These are phyloP conservation scores for Dichomitus squalens DNA, from an alignment of 1,284 basidiomycete genomes.

Conservation along the genomic window DNA sequence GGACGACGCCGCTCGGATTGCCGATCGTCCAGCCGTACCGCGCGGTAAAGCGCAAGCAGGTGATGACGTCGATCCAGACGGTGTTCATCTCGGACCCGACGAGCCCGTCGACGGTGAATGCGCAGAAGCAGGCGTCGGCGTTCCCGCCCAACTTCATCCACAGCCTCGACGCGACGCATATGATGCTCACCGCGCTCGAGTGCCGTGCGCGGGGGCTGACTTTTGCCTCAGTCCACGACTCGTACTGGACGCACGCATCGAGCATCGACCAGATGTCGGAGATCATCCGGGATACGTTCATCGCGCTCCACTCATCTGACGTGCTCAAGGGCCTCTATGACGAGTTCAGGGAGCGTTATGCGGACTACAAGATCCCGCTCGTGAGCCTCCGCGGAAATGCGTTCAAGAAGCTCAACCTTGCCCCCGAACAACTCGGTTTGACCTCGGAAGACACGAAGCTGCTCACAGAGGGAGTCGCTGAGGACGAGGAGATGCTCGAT, in stretches of 20 bases:
- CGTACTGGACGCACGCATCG: slow-evolving; percentile 97
- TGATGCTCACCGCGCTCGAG: slow-evolving; percentile 96
- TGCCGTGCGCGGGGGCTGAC: slow-evolving; percentile 75
- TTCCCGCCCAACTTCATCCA: slow-evolving; percentile 99
- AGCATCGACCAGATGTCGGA: slow-evolving; percentile 90
- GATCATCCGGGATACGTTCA: slow-evolving; percentile 92
- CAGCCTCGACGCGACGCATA: slow-evolving; percentile 97
- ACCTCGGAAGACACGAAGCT: slow-evolving; percentile 16
- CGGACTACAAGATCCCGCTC: slow-evolving; percentile 74
- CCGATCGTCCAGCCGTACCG: slow-evolving; percentile 98
- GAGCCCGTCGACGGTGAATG: slow-evolving; percentile 69
- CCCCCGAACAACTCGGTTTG: slow-evolving; percentile 4
- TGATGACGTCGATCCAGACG: slow-evolving; percentile 86
- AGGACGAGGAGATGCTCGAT: slow-evolving; percentile 8
- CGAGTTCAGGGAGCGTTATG: slow-evolving; percentile 84
- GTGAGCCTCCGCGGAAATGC: slow-evolving; percentile 43
- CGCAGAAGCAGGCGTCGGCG: slow-evolving; percentile 89
- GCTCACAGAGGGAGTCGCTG: slow-evolving; percentile 15
- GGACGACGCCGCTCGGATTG: slow-evolving; percentile 94
- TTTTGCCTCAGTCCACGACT: slow-evolving; percentile 98
- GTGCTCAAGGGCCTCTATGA: slow-evolving; percentile 65
- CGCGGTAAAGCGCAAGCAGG: slow-evolving; percentile 80
- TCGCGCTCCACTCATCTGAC: slow-evolving; percentile 88
- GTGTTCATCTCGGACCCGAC: slow-evolving; percentile 95
- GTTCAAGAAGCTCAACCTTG: slow-evolving; percentile 39